phyloP scores from a whole-genome alignment of 495 filamentous ascomycete genomes.

The Aspergillus asperescens region DNA sequence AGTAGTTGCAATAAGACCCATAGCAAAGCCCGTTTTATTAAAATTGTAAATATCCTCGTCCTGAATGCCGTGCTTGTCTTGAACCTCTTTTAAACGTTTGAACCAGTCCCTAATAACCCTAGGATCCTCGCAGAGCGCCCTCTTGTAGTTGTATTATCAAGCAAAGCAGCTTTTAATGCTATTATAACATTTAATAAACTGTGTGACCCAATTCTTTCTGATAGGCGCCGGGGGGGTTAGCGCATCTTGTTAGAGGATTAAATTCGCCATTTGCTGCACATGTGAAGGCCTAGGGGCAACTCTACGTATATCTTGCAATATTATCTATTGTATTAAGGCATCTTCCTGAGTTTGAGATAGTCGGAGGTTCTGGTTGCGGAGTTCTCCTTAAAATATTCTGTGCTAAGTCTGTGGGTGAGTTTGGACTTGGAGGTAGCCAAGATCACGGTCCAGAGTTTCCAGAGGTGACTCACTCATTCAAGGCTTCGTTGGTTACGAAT shows the following conservation, averaged over 20 bases:
- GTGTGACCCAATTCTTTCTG: not conserved
- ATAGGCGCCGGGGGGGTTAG: too few relatives aligned
- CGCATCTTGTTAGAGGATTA: not conserved
- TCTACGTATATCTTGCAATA: not conserved
- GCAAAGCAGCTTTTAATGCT: not conserved
- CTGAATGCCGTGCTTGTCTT: not conserved
- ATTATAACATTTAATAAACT: not conserved
- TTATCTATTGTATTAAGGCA: not conserved
- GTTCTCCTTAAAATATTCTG: too few relatives aligned
- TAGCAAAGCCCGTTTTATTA: not conserved
- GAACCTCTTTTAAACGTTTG: not conserved
- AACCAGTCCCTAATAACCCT: not conserved
- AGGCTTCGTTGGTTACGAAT: too few relatives aligned
- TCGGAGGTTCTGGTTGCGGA: too few relatives aligned
- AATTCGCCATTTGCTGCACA: not conserved
- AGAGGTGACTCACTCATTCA: too few relatives aligned
- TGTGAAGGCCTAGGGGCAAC: not conserved
- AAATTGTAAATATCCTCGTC: not conserved
- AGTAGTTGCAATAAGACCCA: too few relatives aligned
- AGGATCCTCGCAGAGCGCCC: too few relatives aligned
- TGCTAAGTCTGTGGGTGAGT: too few relatives aligned
- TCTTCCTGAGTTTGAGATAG: too few relatives aligned
- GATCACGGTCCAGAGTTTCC: too few relatives aligned
- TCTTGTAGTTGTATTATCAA: not conserved
- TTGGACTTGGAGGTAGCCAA: too few relatives aligned